Conservation (phyloP, 768 basidiomycete genomes). For the Phlebiopsis gigantea region DNA sequence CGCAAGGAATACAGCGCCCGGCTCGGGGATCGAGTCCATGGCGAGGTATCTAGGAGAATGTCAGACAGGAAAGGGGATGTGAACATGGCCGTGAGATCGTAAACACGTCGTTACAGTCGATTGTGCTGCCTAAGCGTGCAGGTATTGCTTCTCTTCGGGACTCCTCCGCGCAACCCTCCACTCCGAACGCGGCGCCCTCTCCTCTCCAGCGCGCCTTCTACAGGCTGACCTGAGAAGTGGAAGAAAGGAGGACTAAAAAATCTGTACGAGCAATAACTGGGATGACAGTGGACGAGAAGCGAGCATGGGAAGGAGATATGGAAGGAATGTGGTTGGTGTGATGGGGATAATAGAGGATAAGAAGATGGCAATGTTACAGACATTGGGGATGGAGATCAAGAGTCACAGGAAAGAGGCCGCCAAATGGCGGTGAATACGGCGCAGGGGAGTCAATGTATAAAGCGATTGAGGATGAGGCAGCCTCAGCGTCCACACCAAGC, state of each 20-base stretch:
- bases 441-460: slow-evolving; percentile 18
- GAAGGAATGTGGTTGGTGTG: slow-evolving; percentile 11
- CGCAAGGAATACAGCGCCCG: slow-evolving; percentile 8
- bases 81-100: slow-evolving; percentile 9
- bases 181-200: slow-evolving; percentile 65
- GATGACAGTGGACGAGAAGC: slow-evolving; percentile 12
- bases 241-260: slow-evolving; percentile 65
- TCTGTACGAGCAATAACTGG: slow-evolving; percentile 8
- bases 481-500: slow-evolving; percentile 3
- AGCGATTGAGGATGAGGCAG: slow-evolving; percentile 21
- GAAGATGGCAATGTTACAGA: slow-evolving; percentile 14
- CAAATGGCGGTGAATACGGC: slow-evolving; percentile 20
- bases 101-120: slow-evolving; percentile 7
- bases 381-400: slow-evolving; percentile 8
- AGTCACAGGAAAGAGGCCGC: slow-evolving; percentile 2
- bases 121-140: neutral
- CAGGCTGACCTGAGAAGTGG: slow-evolving; percentile 42
- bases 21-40: neutral
- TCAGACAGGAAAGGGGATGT: neutral
- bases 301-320: slow-evolving; percentile 17
- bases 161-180: slow-evolving; percentile 6
- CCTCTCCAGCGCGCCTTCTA: slow-evolving; percentile 56
- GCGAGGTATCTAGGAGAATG: slow-evolving; percentile 2
- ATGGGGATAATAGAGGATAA: slow-evolving; percentile 13
- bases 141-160: slow-evolving; percentile 3